Base-by-base conservation (phyloP, 139 green algal species). In the Haematococcus lacustris region DNA sequence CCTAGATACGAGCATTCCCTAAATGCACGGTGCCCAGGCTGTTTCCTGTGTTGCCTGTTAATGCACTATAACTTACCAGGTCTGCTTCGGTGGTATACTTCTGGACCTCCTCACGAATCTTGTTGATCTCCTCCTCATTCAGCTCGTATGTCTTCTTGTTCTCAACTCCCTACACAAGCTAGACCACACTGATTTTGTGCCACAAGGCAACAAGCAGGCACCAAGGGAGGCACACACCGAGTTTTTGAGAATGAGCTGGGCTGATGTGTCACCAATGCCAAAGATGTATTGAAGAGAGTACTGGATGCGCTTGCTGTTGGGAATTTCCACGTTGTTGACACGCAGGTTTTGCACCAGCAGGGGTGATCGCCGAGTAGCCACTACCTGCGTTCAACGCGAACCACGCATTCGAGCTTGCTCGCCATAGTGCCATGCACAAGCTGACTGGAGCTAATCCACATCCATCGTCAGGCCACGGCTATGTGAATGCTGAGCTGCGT, bases 71-170 rank as follows among this genome's bases (percentile, higher is more conserved):
- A 57, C 53, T 81, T 51, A 89, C 80, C 87, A 99, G 80, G 79
- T 97, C 92, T 33, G 90, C 88, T 87, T 97, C 91, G 23, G 88
- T 88, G 17, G 85, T 94, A 80, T 95, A 96, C 74, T 94, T 94
- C 75, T 89, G 88, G 34, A 96, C 88, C 82, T 96, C 90, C 69
- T 96, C 87, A 81, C 96, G 88, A 39, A 99, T 80, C 53, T 78
- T 86, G 59, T 91, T 96, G 47, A 99, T 91, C 86, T 99, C 96
- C 80, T 97, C 93, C 88, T 99, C 95, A 30, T 78, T 86, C 72
- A 99, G 81, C 67, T 98, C 94, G 51, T 91, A 87, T 13, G 89
- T 94, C 57, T 92, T 85, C 89, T 98, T 99, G 90, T 98, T 98
- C 82, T 97, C 91, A 39, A 99, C 79, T 35, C 86, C 88, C 88